These are phyloP conservation scores for Vicia villosa DNA, from an alignment of 306 rosid species.

Conservation along the genomic window DNA sequence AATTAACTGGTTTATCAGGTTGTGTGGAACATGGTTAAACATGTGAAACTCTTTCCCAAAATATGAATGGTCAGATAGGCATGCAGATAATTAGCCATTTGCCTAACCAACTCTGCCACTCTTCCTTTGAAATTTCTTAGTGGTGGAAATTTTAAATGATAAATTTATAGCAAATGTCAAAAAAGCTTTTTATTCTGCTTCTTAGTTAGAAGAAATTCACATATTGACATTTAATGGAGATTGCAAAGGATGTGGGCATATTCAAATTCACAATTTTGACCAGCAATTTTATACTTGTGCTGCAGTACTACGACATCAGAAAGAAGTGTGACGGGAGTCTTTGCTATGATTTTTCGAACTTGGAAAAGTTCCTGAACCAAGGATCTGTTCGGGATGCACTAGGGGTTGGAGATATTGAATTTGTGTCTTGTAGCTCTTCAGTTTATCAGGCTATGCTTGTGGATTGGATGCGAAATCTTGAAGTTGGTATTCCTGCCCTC, in stretches of 20 bases:
- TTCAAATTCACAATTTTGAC: slow-evolving; percentile 50
- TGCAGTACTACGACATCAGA: slow-evolving; percentile 95
- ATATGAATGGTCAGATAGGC: slow-evolving; percentile 8
- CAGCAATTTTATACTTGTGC: slow-evolving; percentile 5
- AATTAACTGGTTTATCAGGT: slow-evolving; percentile 20
- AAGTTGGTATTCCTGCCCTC: slow-evolving; percentile 92
- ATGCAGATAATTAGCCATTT: slow-evolving; percentile 12
- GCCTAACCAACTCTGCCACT: slow-evolving; percentile 1
- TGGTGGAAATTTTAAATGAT: slow-evolving; percentile 4
- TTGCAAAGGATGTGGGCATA: slow-evolving; percentile 10
- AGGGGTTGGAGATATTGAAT: slow-evolving; percentile 79
- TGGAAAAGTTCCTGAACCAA: slow-evolving; percentile 86
- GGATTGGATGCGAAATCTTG: slow-evolving; percentile 97
- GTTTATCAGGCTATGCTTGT: slow-evolving; percentile 91
- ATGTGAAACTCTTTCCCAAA: slow-evolving; percentile 5
- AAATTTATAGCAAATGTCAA: slow-evolving; percentile 10
- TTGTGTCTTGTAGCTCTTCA: slow-evolving; percentile 88
- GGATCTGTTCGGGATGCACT: slow-evolving; percentile 73
- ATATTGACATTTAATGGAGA: slow-evolving; percentile 26
- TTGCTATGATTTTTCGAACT: slow-evolving; percentile 93
- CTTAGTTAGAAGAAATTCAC: slow-evolving; percentile 10
- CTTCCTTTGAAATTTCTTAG: slow-evolving; percentile 14
- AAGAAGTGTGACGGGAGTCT: slow-evolving; percentile 84
- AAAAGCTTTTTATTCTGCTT: slow-evolving; percentile 4
- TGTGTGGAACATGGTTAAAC: slow-evolving; percentile 21